phyloP scores from a whole-genome alignment of 108 stramenopile genomes.

The Tribonema minus region DNA sequence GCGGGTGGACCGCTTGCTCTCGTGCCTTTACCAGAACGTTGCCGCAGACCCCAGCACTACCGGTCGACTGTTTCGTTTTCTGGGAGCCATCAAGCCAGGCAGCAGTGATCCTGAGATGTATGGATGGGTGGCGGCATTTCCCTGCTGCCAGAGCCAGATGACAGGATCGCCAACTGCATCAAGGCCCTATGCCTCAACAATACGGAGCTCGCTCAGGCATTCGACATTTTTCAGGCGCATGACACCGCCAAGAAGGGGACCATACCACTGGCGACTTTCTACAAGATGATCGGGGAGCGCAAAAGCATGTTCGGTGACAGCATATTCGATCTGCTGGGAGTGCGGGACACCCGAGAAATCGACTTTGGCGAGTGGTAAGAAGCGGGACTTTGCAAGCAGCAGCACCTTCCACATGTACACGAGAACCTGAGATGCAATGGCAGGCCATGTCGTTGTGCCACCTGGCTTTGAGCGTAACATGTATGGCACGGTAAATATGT shows the following conservation, averaged over 20 bases:
- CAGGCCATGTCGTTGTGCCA: not conserved
- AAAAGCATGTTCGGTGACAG: conserved; percentile 31
- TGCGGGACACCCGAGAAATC: not conserved
- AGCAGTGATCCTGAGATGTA: not conserved
- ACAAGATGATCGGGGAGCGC: conserved; percentile 28
- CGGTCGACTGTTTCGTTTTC: too few relatives aligned
- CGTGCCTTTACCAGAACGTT: too few relatives aligned
- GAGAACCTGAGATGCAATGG: not conserved
- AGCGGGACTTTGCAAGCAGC: not conserved
- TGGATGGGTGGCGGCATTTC: not conserved
- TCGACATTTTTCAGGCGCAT: conserved; percentile 8
- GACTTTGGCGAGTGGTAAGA: not conserved
- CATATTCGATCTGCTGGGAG: conserved; percentile 35
- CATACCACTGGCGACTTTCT: conserved; percentile 8
- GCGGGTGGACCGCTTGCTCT: too few relatives aligned
- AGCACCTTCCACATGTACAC: not conserved
- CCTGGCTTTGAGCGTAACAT: not conserved
- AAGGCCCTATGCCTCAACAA: conserved; percentile 18
- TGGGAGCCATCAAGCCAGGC: too few relatives aligned
- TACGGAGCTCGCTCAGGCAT: conserved; percentile 8
- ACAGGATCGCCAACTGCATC: conserved; percentile 26
- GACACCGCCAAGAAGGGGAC: conserved; percentile 31
- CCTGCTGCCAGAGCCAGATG: conserved; percentile 28
- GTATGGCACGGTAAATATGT: too few relatives aligned
- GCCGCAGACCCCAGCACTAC: too few relatives aligned